Evolutionary conservation across 2,329 filamentous ascomycete genomes (phyloP).

Genomic region (Hypoxylon sp.): DNA sequence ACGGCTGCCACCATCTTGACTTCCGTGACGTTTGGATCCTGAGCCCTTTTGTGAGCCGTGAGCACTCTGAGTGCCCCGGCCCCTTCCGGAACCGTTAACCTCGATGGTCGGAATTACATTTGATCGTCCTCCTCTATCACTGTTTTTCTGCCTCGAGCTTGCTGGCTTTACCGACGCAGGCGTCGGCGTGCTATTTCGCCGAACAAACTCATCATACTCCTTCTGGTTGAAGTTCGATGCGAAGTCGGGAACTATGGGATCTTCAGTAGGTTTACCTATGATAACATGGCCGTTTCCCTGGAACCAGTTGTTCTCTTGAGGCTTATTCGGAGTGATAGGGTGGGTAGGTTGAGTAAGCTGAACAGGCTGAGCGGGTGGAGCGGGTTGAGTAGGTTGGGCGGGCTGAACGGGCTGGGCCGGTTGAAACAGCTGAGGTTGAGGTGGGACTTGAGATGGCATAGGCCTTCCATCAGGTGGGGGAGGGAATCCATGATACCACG

Average conservation of each 20-base stretch:
- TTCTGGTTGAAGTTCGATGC: constrained; percentile 17
- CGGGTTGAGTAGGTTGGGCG: neutral
- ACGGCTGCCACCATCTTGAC: constrained; percentile 4
- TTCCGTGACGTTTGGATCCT: constrained; percentile 16
- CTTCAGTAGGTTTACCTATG: constrained; percentile 21
- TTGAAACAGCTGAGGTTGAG: constrained; percentile 6
- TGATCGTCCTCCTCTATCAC: constrained; percentile 45
- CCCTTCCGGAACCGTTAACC: constrained; percentile 1
- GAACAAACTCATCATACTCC: constrained; percentile 15
- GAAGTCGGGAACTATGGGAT: constrained; percentile 8
- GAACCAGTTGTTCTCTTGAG: constrained; percentile 41
- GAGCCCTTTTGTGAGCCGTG: constrained; percentile 31
- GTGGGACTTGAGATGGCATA: constrained; percentile 20
- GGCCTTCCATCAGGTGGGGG: constrained; percentile 41
- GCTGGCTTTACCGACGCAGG: neutral
- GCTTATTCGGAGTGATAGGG: neutral
- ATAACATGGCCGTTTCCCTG: constrained; percentile 43
- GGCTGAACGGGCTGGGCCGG: constrained; percentile 18
- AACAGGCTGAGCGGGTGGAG: neutral
- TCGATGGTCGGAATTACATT: constrained; percentile 48
- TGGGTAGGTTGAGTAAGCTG: constrained; percentile 19
- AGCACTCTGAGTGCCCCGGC: constrained; percentile 38
- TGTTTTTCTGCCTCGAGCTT: constrained; percentile 12
- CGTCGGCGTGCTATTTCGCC: constrained; percentile 24
- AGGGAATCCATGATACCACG: constrained; percentile 60